Base-by-base conservation (phyloP, 176 grass and related monocot genomes). In the Oryza longistaminata region DNA sequence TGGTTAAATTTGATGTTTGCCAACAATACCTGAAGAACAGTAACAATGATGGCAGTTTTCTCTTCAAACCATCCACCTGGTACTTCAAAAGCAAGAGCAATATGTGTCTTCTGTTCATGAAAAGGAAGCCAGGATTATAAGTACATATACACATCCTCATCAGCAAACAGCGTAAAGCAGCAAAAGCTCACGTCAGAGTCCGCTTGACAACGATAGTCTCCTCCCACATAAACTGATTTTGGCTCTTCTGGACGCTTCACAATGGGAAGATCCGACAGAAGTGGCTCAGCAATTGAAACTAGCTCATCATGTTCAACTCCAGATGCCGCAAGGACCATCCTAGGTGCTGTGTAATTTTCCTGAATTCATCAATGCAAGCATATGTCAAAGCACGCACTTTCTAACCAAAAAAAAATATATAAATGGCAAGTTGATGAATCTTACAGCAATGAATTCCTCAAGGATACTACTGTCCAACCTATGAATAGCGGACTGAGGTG, bases 301-400 rank as follows among this genome's bases (percentile, higher is more conserved):
- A 97, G 79, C 26, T 90, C 85, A 81, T 97, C 94, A 87, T 97
- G 94, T 24, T 90, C 87, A 75, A 97, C 82, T 85, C 94, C 87
- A 87, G 94, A 94, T 90, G 94, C 94, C 50, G 89, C 91, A 85
- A 94, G 88, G 69, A 94, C 94, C 79, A 97, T 97, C 66, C 87
- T 94, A 37, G 94, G 82, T 46, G 94, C 91, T 82, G 87, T 94
- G 72, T 92, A 94, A 71, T 94, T 88, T 68, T 92, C 91, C 94
- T 97, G 68, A 40, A 71, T 73, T 90, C 86, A 48, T 22, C 29
- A 88, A 55, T 33, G 66, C 9, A 77, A 79, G 76, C 71, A 90
- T 87, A 74, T 34, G 44, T 87, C 74, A 85, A 13, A 85, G 58
- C 9, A 37, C 35, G 4, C 10, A 14, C 34, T 48, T 71, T 7